A percentile compares a stretch with the other conserved stretches of the same genome.
phyloP scores from a whole-genome alignment of 257 asterid species.

The Solanum gracilifrons region DNA sequence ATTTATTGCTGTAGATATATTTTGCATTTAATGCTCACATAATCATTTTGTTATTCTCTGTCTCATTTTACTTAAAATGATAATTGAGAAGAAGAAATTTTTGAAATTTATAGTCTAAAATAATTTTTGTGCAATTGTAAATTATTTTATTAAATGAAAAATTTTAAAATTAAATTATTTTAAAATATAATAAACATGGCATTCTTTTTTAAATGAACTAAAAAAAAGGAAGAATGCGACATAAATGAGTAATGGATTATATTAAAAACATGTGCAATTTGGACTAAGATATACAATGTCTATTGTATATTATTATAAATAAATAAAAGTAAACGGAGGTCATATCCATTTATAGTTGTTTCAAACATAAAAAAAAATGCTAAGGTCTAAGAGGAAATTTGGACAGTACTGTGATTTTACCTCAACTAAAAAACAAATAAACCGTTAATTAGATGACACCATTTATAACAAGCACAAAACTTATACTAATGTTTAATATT shows the following conservation, averaged over 20 bases:
- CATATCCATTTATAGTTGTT: not conserved
- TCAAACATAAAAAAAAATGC: not conserved
- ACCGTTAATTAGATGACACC: not conserved
- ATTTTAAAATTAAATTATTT: too few species aligned
- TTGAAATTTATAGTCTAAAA: too few species aligned
- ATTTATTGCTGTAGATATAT: not conserved
- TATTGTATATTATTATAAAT: too few species aligned
- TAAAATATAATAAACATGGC: too few species aligned
- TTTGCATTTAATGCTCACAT: not conserved
- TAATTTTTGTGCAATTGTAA: too few species aligned
- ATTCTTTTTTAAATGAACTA: too few species aligned
- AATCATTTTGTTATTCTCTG: too few species aligned
- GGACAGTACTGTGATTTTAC: not conserved
- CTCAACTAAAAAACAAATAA: not conserved
- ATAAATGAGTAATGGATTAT: not conserved
- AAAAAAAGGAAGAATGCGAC: too few species aligned
- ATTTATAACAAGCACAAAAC: not conserved
- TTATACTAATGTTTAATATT: not conserved
- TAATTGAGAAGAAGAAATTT: fast-evolving
- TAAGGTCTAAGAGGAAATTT: not conserved
- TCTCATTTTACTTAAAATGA: not conserved
- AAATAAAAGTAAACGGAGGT: not conserved
- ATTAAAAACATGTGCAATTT: too few species aligned
- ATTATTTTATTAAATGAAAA: too few species aligned
- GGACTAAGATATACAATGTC: not conserved